Evolutionary conservation across 257 asterid species (phyloP).

Genomic region (Verbascum thapsus): DNA sequence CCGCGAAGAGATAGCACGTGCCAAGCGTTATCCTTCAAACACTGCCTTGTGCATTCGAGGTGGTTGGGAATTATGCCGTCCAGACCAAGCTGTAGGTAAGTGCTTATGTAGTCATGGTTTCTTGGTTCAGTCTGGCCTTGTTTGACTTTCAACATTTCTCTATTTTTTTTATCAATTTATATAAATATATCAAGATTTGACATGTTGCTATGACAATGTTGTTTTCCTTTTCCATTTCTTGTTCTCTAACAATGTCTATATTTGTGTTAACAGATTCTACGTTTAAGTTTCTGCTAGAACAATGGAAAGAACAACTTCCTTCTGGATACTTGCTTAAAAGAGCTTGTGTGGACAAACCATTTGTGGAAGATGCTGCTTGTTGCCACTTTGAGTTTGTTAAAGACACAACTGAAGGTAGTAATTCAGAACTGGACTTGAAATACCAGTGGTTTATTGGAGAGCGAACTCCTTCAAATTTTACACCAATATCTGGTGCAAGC

Average conservation of each 20-base stretch:
- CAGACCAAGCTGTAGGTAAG: conserved; percentile 89
- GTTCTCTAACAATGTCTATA: conserved; percentile 17
- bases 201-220: neutral
- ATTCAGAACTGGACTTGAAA: conserved; percentile 54
- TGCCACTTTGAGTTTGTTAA: conserved; percentile 87
- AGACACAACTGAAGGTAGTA: conserved; percentile 54
- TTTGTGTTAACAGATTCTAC: conserved; percentile 75
- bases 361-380: conserved; percentile 88
- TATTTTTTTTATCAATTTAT: neutral
- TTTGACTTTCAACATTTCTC: neutral
- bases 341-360: conserved; percentile 77
- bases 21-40: conserved; percentile 93
- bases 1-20: conserved; percentile 70
- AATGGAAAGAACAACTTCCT: conserved; percentile 94
- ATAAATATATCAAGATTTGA: conserved; percentile 7
- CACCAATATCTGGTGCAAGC: conserved; percentile 65
- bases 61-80: conserved; percentile 96
- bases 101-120: conserved; percentile 20
- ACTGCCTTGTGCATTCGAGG: conserved; percentile 84
- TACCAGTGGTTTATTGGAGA: conserved; percentile 90
- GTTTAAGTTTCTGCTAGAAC: conserved; percentile 83
- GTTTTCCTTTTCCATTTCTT: conserved; percentile 10
- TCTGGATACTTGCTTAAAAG: conserved; percentile 72
- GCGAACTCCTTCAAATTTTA: conserved; percentile 71
- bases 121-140: conserved; percentile 20